Evolutionary conservation across 2,329 filamentous ascomycete species (phyloP).

Genomic region (Fusarium phyllophilum): DNA sequence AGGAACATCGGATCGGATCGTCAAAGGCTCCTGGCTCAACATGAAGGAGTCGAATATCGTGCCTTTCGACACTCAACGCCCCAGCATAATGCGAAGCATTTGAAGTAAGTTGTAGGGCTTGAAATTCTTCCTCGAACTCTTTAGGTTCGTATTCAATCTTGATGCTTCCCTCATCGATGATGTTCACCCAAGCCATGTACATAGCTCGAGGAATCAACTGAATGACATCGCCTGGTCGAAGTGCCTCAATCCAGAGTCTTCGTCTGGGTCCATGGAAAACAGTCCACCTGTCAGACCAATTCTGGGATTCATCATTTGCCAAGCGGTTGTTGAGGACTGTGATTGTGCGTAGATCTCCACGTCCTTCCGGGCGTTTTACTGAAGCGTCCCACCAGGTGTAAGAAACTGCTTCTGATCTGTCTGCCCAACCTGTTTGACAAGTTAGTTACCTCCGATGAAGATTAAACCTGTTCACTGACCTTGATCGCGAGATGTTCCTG

Average conservation of each 20-base stretch:
- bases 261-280: neutral
- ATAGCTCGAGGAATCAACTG: slow-evolving; percentile 31
- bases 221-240: slow-evolving; percentile 19
- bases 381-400: slow-evolving; percentile 35
- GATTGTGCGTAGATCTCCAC: slow-evolving; percentile 25
- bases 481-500: slow-evolving; percentile 21
- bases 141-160: slow-evolving; percentile 25
- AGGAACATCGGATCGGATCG: slow-evolving; percentile 6
- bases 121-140: neutral
- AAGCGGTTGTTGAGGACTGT: slow-evolving; percentile 15
- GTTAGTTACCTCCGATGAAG: rapidly evolving
- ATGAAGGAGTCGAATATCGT: slow-evolving; percentile 21
- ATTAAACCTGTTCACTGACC: neutral
- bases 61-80: neutral
- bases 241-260: slow-evolving; percentile 18
- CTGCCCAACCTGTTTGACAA: slow-evolving; percentile 17
- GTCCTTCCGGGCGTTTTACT: slow-evolving; percentile 25
- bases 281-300: slow-evolving; percentile 2
- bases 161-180: slow-evolving; percentile 17
- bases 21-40: slow-evolving; percentile 19
- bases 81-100: slow-evolving; percentile 1
- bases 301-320: slow-evolving; percentile 1
- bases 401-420: slow-evolving; percentile 3
- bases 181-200: slow-evolving; percentile 34
- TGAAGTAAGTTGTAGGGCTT: neutral